These are phyloP conservation scores for Agaricus sinodeliciosus DNA, from an alignment of 768 basidiomycete species.

Conservation along the genomic window DNA sequence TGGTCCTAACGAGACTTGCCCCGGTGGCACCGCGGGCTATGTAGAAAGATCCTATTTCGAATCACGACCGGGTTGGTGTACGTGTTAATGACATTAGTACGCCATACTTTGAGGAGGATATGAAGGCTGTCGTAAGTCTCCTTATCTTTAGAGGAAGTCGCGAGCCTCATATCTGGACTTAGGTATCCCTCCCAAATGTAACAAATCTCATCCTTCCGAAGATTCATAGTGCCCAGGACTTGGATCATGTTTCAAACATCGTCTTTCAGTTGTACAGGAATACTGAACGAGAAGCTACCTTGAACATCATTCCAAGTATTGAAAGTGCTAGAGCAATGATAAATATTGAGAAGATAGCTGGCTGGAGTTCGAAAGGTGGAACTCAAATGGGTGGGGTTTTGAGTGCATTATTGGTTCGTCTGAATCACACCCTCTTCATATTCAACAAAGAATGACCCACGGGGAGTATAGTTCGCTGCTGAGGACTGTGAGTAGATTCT, in stretches of 20 bases:
- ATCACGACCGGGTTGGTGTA: slow-evolving; percentile 52
- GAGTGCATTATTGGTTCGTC: slow-evolving; percentile 59
- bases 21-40: slow-evolving; percentile 5
- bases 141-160: background rate
- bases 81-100: slow-evolving; percentile 65
- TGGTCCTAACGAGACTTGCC: background rate
- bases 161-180: background rate
- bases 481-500: slow-evolving; percentile 69
- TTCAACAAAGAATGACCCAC: too few relatives aligned
- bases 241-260: slow-evolving; percentile 52
- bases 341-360: slow-evolving; percentile 63
- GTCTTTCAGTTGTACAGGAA: slow-evolving; percentile 29
- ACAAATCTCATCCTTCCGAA: slow-evolving; percentile 80
- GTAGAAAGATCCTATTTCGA: slow-evolving; percentile 25
- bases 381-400: slow-evolving; percentile 45
- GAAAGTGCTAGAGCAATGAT: slow-evolving; percentile 75
- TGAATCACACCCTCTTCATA: background rate
- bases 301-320: slow-evolving; percentile 72
- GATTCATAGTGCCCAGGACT: slow-evolving; percentile 61
- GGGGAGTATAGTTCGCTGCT: slow-evolving; percentile 68
- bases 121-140: slow-evolving; percentile 46
- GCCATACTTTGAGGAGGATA: slow-evolving; percentile 59
- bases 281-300: slow-evolving; percentile 21
- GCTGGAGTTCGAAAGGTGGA: slow-evolving; percentile 52
- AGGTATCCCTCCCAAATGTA: slow-evolving; percentile 34